Conservation (phyloP, 2,329 filamentous ascomycete species). For the Sordariomycetes sp. region DNA sequence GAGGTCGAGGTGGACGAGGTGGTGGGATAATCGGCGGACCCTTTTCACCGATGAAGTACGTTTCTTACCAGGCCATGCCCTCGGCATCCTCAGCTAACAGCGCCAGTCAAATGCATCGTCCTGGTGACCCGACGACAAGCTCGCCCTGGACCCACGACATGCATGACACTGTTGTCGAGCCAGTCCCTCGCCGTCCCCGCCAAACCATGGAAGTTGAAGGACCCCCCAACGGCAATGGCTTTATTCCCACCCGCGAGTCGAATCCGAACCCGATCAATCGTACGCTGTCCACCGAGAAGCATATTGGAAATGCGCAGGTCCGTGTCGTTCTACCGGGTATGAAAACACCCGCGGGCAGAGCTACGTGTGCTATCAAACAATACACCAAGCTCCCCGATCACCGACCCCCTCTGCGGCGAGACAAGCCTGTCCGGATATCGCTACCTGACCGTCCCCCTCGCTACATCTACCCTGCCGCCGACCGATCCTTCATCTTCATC, state of each 20-base stretch:
- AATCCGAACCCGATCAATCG: conserved; percentile 61
- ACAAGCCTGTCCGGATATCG: conserved; percentile 93
- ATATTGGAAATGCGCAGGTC: conserved; percentile 77
- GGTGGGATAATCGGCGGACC: conserved; percentile 47
- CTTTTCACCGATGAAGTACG: conserved; percentile 57
- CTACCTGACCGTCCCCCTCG: conserved; percentile 69
- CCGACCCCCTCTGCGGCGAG: conserved; percentile 82
- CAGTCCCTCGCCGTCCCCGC: conserved; percentile 29
- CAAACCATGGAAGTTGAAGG: conserved; percentile 36
- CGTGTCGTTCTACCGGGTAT: conserved; percentile 73
- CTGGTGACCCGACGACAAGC: conserved; percentile 55
- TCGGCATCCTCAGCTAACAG: neutral
- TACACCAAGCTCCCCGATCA: conserved; percentile 94
- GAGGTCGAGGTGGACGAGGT: conserved; percentile 53
- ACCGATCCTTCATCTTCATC: conserved; percentile 97
- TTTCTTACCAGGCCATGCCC: conserved; percentile 7
- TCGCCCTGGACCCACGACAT: conserved; percentile 90
- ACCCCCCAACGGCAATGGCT: conserved; percentile 43
- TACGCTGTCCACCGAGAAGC: conserved; percentile 72
- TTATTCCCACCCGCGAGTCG: conserved; percentile 47
- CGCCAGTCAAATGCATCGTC: conserved; percentile 29
- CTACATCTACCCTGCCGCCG: conserved; percentile 84
- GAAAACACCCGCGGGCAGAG: conserved; percentile 60
- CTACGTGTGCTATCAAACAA: conserved; percentile 73
- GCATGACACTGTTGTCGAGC: conserved; percentile 61